A percentile compares a stretch with the other conserved stretches of the same genome.
phyloP scores from a whole-genome alignment of 257 asterid genomes.

The Jasminum sambac region DNA sequence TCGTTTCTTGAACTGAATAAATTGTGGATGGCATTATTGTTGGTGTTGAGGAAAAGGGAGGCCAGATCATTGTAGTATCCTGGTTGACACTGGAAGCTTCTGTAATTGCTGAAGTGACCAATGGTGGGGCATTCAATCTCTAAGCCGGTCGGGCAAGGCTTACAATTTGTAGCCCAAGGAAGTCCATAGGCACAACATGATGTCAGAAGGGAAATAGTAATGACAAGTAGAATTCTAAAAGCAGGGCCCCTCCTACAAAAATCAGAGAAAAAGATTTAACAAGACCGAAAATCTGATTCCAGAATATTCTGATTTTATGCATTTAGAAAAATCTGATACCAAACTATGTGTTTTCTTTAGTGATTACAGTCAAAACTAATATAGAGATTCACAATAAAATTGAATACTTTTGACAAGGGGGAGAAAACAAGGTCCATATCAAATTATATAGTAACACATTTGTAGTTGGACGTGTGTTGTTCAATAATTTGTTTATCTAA shows the following conservation, averaged over 20 bases:
- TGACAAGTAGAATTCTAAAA: constrained; percentile 70
- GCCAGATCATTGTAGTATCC: constrained; percentile 91
- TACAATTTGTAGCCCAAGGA: constrained; percentile 78
- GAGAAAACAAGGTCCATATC: background rate
- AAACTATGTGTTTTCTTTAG: background rate
- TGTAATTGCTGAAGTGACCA: constrained; percentile 75
- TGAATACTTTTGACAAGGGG: background rate
- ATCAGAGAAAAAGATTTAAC: constrained; percentile 17
- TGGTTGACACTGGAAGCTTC: constrained; percentile 71
- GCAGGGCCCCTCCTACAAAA: constrained; percentile 74
- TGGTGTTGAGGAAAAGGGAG: constrained; percentile 83
- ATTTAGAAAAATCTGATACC: no score
- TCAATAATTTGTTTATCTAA: background rate
- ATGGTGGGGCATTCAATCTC: constrained; percentile 66
- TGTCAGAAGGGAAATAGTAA: constrained; percentile 64
- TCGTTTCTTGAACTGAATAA: constrained; percentile 51
- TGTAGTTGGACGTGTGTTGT: background rate
- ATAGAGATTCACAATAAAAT: background rate
- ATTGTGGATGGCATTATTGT: constrained; percentile 88
- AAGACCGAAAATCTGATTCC: background rate
- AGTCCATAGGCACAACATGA: constrained; percentile 80
- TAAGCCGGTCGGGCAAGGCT: constrained; percentile 65
- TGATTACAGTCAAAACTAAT: background rate
- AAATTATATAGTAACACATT: background rate
- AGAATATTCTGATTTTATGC: no score